Base-by-base conservation (phyloP, 305 asterid genomes). In the Fraxinus angustifolia region DNA sequence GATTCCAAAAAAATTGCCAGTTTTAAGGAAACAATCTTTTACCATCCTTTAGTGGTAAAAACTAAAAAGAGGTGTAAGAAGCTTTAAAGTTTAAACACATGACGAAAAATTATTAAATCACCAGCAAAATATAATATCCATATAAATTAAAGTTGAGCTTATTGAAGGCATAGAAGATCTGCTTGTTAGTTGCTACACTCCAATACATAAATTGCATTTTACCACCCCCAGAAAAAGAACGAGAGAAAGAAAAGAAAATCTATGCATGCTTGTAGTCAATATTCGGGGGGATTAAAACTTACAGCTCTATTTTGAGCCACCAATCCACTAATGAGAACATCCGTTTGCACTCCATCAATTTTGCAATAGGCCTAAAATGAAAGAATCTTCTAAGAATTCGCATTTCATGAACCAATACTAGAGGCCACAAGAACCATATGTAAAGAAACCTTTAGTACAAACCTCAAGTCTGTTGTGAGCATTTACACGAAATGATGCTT, bases 401-500 rank as follows among this genome's bases (percentile, higher is more conserved):
- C 73, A 76, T 79, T 58, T 50, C 76, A 74, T 3, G 10, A 48
- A 53, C n/a, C 79, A 80, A 16, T n/a, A 68, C 36, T 36, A 26
- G 74, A 30, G 71, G 45, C 34, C 75, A 77, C 70, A 67, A 74
- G 4, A 19, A 77, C n/a, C 48, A 53, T 45, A 45, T 34, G 6
- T 23, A 11, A 79, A 77, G 33, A 77, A 50, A 78, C 56, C 40
- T 23, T 33, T 14, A 79, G 3, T 16, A 79, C 86, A 77, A 82
- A 95, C 99, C 99, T 95, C 98, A 68, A 87, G 85, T 87, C 86
- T 91, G 84, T 95, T 94, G 83, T 92, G 86, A 33, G 96, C 93
- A 89, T 92, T 93, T 84, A 93, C 97, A 82, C 88, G 93, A 86
- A 93, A 93, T 42, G 86, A 82, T 12, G 98, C 96, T 83, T 72